A percentile compares a stretch with the other conserved stretches of the same genome.
Evolutionary conservation across 2,329 filamentous ascomycete genomes (phyloP).

Genomic region (Ascochyta rabiei): DNA sequence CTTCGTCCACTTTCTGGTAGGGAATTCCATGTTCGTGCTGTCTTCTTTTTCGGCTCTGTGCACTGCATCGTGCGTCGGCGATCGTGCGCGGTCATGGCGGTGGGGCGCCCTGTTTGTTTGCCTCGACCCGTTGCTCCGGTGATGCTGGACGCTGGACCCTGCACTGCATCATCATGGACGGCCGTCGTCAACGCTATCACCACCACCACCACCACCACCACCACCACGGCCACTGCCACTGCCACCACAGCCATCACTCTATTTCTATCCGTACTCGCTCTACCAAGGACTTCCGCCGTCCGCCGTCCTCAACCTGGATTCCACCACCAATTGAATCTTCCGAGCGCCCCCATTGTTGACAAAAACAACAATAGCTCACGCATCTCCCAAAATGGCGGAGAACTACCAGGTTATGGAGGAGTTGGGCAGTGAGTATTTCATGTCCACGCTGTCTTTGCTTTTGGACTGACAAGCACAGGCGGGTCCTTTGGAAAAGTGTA

Average conservation of each 20-base stretch:
- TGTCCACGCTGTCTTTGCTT: neutral
- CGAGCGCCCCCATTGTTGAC: slow-evolving; percentile 28
- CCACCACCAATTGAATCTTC: slow-evolving; percentile 14
- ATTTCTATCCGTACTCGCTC: slow-evolving; percentile 37
- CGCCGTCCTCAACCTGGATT: slow-evolving; percentile 30
- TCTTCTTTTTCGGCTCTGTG: neutral
- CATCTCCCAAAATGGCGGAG: slow-evolving; percentile 67
- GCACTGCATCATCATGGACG: slow-evolving; percentile 5
- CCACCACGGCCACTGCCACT: neutral
- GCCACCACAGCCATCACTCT: slow-evolving; percentile 24
- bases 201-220: slow-evolving; percentile 13
- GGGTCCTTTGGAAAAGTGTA: slow-evolving; percentile 97
- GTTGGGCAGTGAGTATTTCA: slow-evolving; percentile 75
- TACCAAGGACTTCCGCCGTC: slow-evolving; percentile 33
- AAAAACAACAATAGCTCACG: slow-evolving; percentile 22
- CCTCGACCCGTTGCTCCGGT: slow-evolving; percentile 35
- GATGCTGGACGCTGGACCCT: slow-evolving; percentile 22
- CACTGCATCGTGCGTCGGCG: slow-evolving; percentile 4
- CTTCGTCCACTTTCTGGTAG: neutral
- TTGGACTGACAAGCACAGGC: slow-evolving; percentile 59
- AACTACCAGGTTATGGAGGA: slow-evolving; percentile 96
- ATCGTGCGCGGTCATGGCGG: slow-evolving; percentile 20
- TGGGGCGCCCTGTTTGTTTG: slow-evolving; percentile 38
- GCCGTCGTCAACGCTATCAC: slow-evolving; percentile 14
- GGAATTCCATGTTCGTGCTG: neutral